These are phyloP conservation scores for Raddia distichophylla DNA, from an alignment of 176 grass and related monocot species.

Conservation along the genomic window DNA sequence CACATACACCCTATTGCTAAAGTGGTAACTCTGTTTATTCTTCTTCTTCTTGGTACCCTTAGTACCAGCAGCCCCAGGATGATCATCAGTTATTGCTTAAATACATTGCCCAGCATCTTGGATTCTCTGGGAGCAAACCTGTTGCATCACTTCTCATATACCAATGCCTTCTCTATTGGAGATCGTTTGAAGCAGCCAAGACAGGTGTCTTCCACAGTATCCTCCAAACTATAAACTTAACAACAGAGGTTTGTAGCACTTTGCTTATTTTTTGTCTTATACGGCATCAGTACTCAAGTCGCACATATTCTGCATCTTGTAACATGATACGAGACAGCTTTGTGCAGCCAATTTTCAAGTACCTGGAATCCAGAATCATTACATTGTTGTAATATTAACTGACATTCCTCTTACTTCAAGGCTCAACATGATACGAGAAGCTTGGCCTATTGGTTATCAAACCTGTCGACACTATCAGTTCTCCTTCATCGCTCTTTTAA, in stretches of 20 bases:
- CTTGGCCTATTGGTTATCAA: conserved; percentile 81
- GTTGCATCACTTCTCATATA: conserved; percentile 69
- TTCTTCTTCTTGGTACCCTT: conserved; percentile 36
- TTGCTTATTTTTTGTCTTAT: conserved; percentile 24
- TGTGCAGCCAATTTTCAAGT: conserved; percentile 43
- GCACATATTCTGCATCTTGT: conserved; percentile 27
- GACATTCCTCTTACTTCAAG: conserved; percentile 58
- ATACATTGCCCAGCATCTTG: conserved; percentile 67
- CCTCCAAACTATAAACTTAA: conserved; percentile 62
- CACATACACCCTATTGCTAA: background rate
- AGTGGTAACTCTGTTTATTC: conserved; percentile 23
- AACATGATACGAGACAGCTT: conserved; percentile 34
- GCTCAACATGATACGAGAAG: conserved; percentile 62
- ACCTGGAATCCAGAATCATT: conserved; percentile 31
- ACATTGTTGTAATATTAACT: conserved; percentile 45
- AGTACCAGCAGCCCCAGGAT: conserved; percentile 49
- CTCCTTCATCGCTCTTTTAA: conserved; percentile 62
- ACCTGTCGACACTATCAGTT: conserved; percentile 64
- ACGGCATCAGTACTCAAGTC: conserved; percentile 8
- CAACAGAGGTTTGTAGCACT: conserved; percentile 56
- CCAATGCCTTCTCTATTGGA: conserved; percentile 67
- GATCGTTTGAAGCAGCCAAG: conserved; percentile 73
- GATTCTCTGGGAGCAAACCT: conserved; percentile 52
- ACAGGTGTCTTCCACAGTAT: conserved; percentile 70
- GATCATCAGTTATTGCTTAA: conserved; percentile 62